Conservation (phyloP, 1,284 basidiomycete species). For the Caloboletus firmus region DNA sequence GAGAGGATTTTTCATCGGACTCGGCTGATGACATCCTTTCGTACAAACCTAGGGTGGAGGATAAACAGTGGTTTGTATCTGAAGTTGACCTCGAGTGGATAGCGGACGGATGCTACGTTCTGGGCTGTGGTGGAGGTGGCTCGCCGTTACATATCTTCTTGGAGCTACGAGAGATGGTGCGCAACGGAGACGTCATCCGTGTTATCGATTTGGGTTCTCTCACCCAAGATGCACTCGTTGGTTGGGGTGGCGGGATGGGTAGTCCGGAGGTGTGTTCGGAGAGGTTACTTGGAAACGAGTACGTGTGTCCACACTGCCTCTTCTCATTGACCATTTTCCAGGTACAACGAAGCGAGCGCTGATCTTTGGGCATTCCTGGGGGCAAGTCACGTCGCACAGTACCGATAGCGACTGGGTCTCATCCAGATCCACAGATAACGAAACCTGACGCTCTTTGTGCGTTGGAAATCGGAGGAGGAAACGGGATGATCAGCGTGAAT, state of each 20-base stretch:
- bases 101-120: constrained; percentile 51
- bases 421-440: constrained; percentile 29
- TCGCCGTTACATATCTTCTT: constrained; percentile 49
- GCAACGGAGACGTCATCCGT: constrained; percentile 44
- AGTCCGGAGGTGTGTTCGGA: constrained; percentile 41
- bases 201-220: constrained; percentile 38
- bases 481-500: constrained; percentile 52
- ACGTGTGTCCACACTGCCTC: constrained; percentile 24
- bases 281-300: constrained; percentile 42
- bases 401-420: constrained; percentile 2
- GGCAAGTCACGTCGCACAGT: constrained; percentile 10
- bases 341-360: constrained; percentile 34
- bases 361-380: constrained; percentile 30
- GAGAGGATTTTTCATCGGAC: background rate
- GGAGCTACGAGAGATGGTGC: constrained; percentile 47
- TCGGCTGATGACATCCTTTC: constrained; percentile 27
- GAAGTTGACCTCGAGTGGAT: constrained; percentile 51
- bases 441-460: constrained; percentile 41
- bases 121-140: constrained; percentile 57
- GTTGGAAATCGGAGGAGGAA: constrained; percentile 57
- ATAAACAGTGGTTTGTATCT: constrained; percentile 41
- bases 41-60: constrained; percentile 37
- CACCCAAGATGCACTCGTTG: constrained; percentile 32
- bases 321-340: constrained; percentile 1
- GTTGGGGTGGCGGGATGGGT: constrained; percentile 39